Conservation (phyloP, 2,329 filamentous ascomycete species). For the Calonectria pseudoreteaudii region DNA sequence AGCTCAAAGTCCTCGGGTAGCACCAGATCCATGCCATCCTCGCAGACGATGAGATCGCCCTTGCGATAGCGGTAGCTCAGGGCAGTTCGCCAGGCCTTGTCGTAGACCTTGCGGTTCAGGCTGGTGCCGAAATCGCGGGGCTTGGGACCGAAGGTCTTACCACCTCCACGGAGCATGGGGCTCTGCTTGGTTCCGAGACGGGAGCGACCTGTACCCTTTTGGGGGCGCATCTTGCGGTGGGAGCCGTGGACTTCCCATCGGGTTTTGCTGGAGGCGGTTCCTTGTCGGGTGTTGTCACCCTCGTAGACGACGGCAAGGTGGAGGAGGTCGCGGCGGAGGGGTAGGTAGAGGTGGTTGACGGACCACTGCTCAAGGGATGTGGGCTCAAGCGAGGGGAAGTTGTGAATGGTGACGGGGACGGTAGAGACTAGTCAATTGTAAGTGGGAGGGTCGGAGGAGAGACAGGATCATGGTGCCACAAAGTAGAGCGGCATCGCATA, state of each 20-base stretch:
- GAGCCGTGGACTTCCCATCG: conserved; percentile 87
- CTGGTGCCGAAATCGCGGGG: conserved; percentile 90
- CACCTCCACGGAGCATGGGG: conserved; percentile 85
- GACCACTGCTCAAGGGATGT: conserved; percentile 82
- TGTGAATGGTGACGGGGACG: conserved; percentile 87
- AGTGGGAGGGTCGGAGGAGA: not conserved
- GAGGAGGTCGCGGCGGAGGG: conserved; percentile 89
- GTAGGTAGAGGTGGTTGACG: conserved; percentile 85
- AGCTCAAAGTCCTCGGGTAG: conserved; percentile 63
- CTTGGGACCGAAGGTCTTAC: conserved; percentile 89
- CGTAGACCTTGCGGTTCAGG: conserved; percentile 90
- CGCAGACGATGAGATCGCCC: conserved; percentile 88
- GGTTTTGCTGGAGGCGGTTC: conserved; percentile 86
- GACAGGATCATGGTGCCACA: not conserved
- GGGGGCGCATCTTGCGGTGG: conserved; percentile 81
- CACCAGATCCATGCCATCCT: conserved; percentile 78
- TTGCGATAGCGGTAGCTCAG: conserved; percentile 90
- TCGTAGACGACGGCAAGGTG: conserved; percentile 94
- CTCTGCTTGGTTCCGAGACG: conserved; percentile 85
- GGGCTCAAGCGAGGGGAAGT: conserved; percentile 91
- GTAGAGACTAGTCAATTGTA: conserved; percentile 60
- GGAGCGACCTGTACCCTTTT: conserved; percentile 87
- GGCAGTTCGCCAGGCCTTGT: conserved; percentile 94
- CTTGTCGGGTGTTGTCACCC: conserved; percentile 87
- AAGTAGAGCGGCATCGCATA: not conserved